Base-by-base conservation (phyloP, 2,329 filamentous ascomycete genomes). In the Atkinsonella texensis region DNA sequence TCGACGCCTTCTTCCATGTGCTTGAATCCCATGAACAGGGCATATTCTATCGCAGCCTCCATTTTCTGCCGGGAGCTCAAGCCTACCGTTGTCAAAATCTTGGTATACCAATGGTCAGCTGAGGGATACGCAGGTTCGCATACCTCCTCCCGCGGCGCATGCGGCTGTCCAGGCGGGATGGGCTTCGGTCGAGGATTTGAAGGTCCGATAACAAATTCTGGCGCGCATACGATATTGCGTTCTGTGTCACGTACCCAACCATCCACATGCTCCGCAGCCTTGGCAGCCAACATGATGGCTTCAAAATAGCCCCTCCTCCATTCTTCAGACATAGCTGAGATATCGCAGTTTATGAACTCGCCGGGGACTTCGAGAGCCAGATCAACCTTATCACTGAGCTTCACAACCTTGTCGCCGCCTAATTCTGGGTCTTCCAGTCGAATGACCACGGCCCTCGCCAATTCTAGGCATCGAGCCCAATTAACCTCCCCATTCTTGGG, bases 291-390 rank as follows among this genome's bases (percentile, higher is more conserved):
- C 80, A 96, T 87, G 46, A 96, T 70, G 3, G 83, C 77, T 61
- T 94, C 82, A 61, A 85, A 89, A 68, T 97, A 97, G 1, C 89
- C 89, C 51, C 87, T 76, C 60, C 85, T 75, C 91, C 90, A 97
- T 48, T 84, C 75, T 66, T 94, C 88, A 56, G 82, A 84, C 71
- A 89, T 95, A 7, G 69, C 75, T 1, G 79, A 79, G 52, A 93
- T 72, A 63, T 95, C 87, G 57, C 80, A 81, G 0, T 80, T 74
- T 53, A 82, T 75, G 32, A 71, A 65, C 46, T 91, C 64, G 0
- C 78, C 85, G 17, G 78, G 74, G 0, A 89, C 87, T 60, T 95
- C 88, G 6, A 79, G 71, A 1, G 71, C 66, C 0, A 74, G 73
- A 58, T 93, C 76, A 57, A 93, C 85, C 40, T 90, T 53, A 9